Percentiles rank a stretch among this genome's conserved stretches.
phyloP scores from a whole-genome alignment of 768 basidiomycete genomes.

The Nevesoporus exiguus region DNA sequence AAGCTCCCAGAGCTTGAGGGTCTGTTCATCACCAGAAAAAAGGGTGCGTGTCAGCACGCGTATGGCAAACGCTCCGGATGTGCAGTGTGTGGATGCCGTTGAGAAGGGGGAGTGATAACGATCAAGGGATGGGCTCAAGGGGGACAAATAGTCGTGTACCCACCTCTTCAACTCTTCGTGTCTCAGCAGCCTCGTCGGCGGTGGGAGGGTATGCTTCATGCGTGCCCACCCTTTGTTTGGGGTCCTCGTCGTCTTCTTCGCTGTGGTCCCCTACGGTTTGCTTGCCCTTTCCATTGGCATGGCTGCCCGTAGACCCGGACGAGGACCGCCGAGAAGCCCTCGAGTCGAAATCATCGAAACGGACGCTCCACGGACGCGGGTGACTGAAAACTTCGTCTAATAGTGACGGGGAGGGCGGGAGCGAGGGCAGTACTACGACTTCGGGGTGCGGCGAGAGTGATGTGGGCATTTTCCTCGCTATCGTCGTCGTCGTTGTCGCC shows the following conservation, averaged over 20 bases:
- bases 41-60: background rate
- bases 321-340: slow-evolving; percentile 20
- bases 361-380: slow-evolving; percentile 34
- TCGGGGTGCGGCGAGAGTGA: slow-evolving; percentile 14
- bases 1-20: slow-evolving; percentile 72
- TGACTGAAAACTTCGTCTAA: slow-evolving; percentile 46
- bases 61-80: background rate
- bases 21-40: slow-evolving; percentile 41
- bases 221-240: slow-evolving; percentile 14
- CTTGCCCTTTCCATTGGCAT: slow-evolving; percentile 34
- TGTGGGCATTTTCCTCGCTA: slow-evolving; percentile 16
- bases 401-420: slow-evolving; percentile 36
- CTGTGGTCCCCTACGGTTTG: slow-evolving; percentile 14
- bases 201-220: slow-evolving; percentile 57
- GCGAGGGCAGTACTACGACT: slow-evolving; percentile 25
- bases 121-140: too few species aligned
- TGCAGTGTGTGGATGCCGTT: too few species aligned
- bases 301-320: slow-evolving; percentile 4
- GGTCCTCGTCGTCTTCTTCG: slow-evolving; percentile 26
- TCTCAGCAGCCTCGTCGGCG: slow-evolving; percentile 63
- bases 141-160: slow-evolving; percentile 22
- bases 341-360: slow-evolving; percentile 21
- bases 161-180: slow-evolving; percentile 72
- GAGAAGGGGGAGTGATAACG: too few species aligned
- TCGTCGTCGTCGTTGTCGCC: slow-evolving; percentile 13